Evolutionary conservation across 306 rosid genomes (phyloP).

Genomic region (Abrus pulchellus): DNA sequence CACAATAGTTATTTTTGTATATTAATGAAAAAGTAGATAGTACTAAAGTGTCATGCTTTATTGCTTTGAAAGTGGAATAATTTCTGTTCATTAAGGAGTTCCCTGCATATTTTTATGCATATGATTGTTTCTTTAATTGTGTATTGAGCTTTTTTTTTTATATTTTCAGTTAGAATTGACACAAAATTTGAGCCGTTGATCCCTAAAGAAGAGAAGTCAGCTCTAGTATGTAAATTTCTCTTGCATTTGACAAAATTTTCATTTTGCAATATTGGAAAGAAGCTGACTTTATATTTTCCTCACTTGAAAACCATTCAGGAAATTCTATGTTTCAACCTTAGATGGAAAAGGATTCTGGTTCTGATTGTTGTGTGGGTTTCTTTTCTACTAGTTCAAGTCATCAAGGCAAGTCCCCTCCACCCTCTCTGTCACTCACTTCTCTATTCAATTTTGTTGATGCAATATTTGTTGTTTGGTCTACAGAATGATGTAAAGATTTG

Average conservation of each 20-base stretch:
- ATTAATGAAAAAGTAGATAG: background rate
- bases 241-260: background rate
- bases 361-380: conserved; percentile 66
- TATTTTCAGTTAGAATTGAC: conserved; percentile 69
- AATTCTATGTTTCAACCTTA: conserved; percentile 70
- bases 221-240: conserved; percentile 54
- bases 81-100: background rate
- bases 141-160: conserved; percentile 3
- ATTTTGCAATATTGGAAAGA: conserved; percentile 13
- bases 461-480: conserved; percentile 36
- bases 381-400: conserved; percentile 77
- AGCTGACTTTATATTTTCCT: background rate
- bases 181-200: conserved; percentile 63
- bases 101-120: background rate
- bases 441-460: background rate
- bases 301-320: conserved; percentile 57
- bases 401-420: conserved; percentile 62
- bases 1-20: background rate
- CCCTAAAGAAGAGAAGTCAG: conserved; percentile 69
- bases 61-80: conserved; percentile 10
- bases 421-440: background rate
- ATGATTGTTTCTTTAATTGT: background rate
- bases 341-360: conserved; percentile 69
- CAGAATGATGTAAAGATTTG: conserved; percentile 74
- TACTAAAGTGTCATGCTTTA: background rate